Base-by-base conservation (phyloP, 192 early-diverging fungal species). In the Entomortierella lignicola region DNA sequence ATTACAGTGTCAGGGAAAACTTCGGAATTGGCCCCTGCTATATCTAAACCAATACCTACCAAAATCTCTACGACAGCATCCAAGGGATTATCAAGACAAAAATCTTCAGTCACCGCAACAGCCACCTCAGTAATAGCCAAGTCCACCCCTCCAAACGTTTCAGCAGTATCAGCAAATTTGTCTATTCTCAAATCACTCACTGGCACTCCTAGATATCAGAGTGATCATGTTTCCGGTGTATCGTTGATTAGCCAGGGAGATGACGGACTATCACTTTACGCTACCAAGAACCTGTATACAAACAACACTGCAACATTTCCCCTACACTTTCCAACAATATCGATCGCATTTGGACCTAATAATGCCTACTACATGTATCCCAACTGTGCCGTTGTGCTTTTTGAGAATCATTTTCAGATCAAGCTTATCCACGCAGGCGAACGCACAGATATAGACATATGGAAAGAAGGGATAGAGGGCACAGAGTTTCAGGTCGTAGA, bases 351-450 rank as follows among this genome's bases (percentile, higher is more conserved):
- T 62, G 83, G 83, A 8, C 73, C 79, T 8, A 74, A 74, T 48
- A 79, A 79, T 31, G 73, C 72, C 23, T 61, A 56, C 32, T 84
- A 81, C 17, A 63, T 58, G 32, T 77, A 84, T 32, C 80, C 83
- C 0, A 81, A 84, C 66, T 84, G 83, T 54, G 74, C 73, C 8
- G 80, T 81, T 20, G 69, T 71, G 10, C 31, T 84, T 8, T 69
- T 60, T 70, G 73, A 81, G 59, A 79, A 84, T 57, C 71, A 69
- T 30, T 77, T 84, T 23, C 74, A 81, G 61, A 81, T 84, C 56
- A 71, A 72, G 55, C 61, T 84, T 53, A 63, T 64, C 21, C 65
- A 77, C 29, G 68, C 64, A 0, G 67, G 67, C 50, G 83, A 84
- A 55, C 69, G 69, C 15, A 73, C 83, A 12, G 63, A 50, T 15